These are phyloP conservation scores for Alectoria sarmentosa DNA, from an alignment of 495 filamentous ascomycete genomes.

Conservation along the genomic window DNA sequence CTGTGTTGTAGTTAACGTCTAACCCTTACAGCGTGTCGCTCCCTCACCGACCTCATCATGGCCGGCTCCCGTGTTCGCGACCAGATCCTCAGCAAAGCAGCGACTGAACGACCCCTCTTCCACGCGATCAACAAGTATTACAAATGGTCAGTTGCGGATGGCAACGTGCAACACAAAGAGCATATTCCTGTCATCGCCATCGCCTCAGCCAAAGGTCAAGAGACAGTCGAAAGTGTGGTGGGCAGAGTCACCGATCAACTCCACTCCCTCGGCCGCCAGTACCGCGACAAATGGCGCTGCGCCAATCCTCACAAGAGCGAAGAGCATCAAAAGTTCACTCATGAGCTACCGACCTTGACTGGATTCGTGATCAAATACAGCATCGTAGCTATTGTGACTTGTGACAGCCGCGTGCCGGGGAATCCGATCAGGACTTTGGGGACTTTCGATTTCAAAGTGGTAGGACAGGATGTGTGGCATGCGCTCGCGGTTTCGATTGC, in stretches of 20 bases:
- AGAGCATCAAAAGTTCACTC: slow-evolving; percentile 4
- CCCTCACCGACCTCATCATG: slow-evolving; percentile 34
- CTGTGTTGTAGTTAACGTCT: not conserved
- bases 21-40: slow-evolving; percentile 31
- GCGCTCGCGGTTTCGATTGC: slow-evolving; percentile 39
- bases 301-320: slow-evolving; percentile 7
- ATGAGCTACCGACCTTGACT: slow-evolving; percentile 31
- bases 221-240: slow-evolving; percentile 31
- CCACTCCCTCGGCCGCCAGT: slow-evolving; percentile 28
- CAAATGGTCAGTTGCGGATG: slow-evolving; percentile 40
- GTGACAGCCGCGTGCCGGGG: slow-evolving; percentile 27
- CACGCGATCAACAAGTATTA: slow-evolving; percentile 35
- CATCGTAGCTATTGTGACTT: slow-evolving; percentile 38
- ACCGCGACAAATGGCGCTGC: slow-evolving; percentile 23
- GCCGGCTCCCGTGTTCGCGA: slow-evolving; percentile 39
- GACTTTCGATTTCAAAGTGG: slow-evolving; percentile 36
- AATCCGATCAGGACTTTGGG: slow-evolving; percentile 26
- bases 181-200: slow-evolving; percentile 34
- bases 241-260: slow-evolving; percentile 30
- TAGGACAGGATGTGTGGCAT: slow-evolving; percentile 43
- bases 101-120: slow-evolving; percentile 32
- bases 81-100: slow-evolving; percentile 26
- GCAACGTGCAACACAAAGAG: slow-evolving; percentile 19
- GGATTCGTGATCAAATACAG: slow-evolving; percentile 38
- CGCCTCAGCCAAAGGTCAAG: slow-evolving; percentile 28